Percentiles rank a stretch among this genome's conserved stretches.
Conservation (phyloP, 129 eudicot genomes). For the Flaveria sonorensis region DNA sequence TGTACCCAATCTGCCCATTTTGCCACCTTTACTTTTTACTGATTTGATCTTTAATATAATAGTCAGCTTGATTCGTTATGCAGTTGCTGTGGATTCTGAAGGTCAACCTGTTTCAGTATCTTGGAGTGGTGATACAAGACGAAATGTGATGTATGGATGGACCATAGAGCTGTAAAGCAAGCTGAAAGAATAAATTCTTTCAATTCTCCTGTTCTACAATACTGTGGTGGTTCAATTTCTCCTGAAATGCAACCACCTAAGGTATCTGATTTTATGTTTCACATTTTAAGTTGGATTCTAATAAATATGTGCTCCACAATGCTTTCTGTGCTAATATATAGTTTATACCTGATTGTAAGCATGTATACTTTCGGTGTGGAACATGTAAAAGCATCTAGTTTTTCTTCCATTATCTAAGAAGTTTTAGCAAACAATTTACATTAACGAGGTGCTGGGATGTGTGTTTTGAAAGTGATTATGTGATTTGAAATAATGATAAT, state of each 20-base stretch:
- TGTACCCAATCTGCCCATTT: background rate
- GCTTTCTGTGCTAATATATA: constrained; percentile 7
- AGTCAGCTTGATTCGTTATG: constrained; percentile 29
- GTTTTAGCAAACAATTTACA: constrained; percentile 1
- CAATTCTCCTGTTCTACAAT: constrained; percentile 88
- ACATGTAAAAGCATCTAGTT: constrained; percentile 1
- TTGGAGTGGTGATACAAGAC: constrained; percentile 89
- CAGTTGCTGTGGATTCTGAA: constrained; percentile 96
- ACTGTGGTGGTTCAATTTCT: constrained; percentile 96
- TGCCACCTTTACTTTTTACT: constrained; percentile 12
- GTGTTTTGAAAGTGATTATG: background rate
- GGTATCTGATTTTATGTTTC: constrained; percentile 42
- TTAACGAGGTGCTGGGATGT: background rate
- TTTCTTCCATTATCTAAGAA: background rate
- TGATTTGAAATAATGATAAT: background rate
- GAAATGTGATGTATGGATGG: constrained; percentile 99
- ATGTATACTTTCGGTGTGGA: constrained; percentile 11
- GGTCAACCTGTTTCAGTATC: constrained; percentile 97
- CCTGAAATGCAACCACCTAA: constrained; percentile 99
- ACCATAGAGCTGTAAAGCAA: constrained; percentile 97
- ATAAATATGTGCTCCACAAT: background rate
- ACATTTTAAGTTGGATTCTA: background rate
- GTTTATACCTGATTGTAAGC: constrained; percentile 15
- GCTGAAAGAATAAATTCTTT: constrained; percentile 92
- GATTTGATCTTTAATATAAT: background rate